A percentile compares a stretch with the other conserved stretches of the same genome.
phyloP scores from a whole-genome alignment of 2,329 filamentous ascomycete species.

The Botrytis squamosa region DNA sequence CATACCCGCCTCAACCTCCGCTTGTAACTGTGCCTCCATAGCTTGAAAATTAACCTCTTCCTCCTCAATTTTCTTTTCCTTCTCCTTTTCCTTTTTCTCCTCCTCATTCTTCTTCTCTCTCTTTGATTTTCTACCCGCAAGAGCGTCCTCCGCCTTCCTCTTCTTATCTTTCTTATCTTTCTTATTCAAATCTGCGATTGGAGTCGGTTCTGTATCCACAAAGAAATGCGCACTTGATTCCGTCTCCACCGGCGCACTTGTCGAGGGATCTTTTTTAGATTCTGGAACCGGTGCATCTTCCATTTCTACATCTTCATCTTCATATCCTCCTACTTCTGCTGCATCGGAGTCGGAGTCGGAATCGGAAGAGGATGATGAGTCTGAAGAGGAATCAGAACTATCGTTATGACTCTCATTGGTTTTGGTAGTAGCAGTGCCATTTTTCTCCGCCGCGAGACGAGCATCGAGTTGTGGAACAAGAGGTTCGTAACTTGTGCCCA shows the following conservation, averaged over 20 bases:
- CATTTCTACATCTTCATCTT: constrained; percentile 21
- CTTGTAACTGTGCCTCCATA: constrained; percentile 30
- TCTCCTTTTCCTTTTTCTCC: background rate
- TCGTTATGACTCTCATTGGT: constrained; percentile 1
- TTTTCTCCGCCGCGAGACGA: constrained; percentile 22
- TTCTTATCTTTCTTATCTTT: constrained; percentile 26
- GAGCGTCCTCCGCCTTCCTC: background rate
- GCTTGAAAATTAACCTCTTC: constrained; percentile 29
- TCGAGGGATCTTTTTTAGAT: background rate
- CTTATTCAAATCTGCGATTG: constrained; percentile 23
- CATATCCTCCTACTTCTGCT: background rate
- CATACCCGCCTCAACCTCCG: constrained; percentile 29
- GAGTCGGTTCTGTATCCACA: constrained; percentile 33
- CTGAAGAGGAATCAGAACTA: constrained; percentile 10
- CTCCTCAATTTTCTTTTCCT: constrained; percentile 55
- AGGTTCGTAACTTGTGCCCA: constrained; percentile 27
- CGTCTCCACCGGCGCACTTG: constrained; percentile 4
- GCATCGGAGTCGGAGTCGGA: constrained; percentile 6
- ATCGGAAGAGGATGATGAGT: background rate
- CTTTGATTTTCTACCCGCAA: constrained; percentile 1
- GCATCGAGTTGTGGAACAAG: constrained; percentile 27
- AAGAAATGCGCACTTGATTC: constrained; percentile 33
- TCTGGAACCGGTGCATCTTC: constrained; percentile 14
- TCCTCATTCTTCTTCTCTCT: constrained; percentile 69
- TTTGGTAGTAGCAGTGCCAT: background rate